Evolutionary conservation across 1,284 basidiomycete genomes (phyloP).

Genomic region (Leccinum solheimii): DNA sequence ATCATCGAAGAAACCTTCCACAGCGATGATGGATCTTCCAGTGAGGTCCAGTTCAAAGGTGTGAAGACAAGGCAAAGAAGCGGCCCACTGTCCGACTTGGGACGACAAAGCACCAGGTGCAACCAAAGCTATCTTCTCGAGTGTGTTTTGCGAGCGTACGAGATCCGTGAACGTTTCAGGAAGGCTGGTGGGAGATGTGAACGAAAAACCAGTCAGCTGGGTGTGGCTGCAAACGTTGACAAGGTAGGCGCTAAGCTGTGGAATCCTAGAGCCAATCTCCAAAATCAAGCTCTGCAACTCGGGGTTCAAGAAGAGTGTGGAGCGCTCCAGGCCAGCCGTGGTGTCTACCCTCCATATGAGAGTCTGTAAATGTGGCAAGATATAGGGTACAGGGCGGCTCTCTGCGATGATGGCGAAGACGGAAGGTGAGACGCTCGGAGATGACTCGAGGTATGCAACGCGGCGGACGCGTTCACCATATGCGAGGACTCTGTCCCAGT

Average conservation of each 20-base stretch:
- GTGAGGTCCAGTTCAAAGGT: conserved; percentile 69
- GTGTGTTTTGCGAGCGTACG: conserved; percentile 52
- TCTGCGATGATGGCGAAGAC: conserved; percentile 67
- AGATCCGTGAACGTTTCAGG: conserved; percentile 70
- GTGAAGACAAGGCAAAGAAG: conserved; percentile 57
- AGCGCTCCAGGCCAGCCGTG: conserved; percentile 60
- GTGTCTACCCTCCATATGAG: conserved; percentile 72
- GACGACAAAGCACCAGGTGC: conserved; percentile 70
- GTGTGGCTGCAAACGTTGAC: conserved; percentile 59
- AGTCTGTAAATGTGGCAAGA: conserved; percentile 67
- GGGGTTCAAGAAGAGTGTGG: conserved; percentile 61
- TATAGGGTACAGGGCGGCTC: conserved; percentile 56
- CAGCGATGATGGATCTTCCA: conserved; percentile 60
- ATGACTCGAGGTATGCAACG: conserved; percentile 66
- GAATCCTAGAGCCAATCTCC: conserved; percentile 57
- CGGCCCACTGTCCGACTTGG: conserved; percentile 67
- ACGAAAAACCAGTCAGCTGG: conserved; percentile 62
- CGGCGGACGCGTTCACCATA: conserved; percentile 67
- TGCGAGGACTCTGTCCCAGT: conserved; percentile 64
- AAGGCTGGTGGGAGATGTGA: conserved; percentile 64
- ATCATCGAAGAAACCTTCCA: conserved; percentile 77
- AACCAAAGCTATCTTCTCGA: conserved; percentile 63
- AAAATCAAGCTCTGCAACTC: conserved; percentile 58
- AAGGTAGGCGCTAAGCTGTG: conserved; percentile 61
- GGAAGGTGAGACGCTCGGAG: conserved; percentile 59